phyloP scores from a whole-genome alignment of 768 basidiomycete genomes.

The Serendipita sp. region DNA sequence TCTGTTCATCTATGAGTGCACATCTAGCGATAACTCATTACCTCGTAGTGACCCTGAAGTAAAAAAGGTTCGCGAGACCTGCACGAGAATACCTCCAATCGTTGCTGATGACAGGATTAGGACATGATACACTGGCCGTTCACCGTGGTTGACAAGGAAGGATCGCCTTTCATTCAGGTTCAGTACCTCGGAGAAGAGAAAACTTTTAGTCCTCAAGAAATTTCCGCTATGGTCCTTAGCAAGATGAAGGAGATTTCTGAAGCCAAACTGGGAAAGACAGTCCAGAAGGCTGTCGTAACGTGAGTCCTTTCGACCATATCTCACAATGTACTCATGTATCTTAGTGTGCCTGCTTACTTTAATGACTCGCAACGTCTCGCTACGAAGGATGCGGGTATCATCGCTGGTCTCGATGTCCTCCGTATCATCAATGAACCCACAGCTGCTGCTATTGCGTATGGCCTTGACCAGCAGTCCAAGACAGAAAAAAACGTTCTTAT shows the following conservation, averaged over 20 bases:
- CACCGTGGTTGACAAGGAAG: conserved; percentile 89
- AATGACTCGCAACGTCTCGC: conserved; percentile 99
- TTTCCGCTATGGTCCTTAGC: conserved; percentile 97
- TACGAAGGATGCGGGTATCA: conserved; percentile 97
- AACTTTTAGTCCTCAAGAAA: conserved; percentile 94
- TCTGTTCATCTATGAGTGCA: background rate
- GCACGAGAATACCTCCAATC: background rate
- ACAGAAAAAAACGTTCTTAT: conserved; percentile 96
- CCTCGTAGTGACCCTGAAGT: conserved; percentile 72
- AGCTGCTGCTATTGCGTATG: conserved; percentile 97
- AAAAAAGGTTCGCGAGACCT: conserved; percentile 44
- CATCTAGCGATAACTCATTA: conserved; percentile 9
- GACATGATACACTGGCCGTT: conserved; percentile 98
- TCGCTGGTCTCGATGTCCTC: conserved; percentile 95
- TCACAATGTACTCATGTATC: background rate
- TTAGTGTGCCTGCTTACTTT: conserved; percentile 90
- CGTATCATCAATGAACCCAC: conserved; percentile 99
- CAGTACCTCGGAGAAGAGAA: conserved; percentile 90
- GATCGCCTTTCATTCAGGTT: conserved; percentile 92
- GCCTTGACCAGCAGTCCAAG: conserved; percentile 82
- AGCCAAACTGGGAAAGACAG: conserved; percentile 94
- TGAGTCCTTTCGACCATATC: background rate
- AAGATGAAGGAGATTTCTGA: conserved; percentile 99
- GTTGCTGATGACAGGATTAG: conserved; percentile 41
- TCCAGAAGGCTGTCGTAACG: conserved; percentile 99